A percentile compares a stretch with the other conserved stretches of the same genome.
Evolutionary conservation across 345 rosid genomes (phyloP).

Genomic region (Hibiscus trionum): DNA sequence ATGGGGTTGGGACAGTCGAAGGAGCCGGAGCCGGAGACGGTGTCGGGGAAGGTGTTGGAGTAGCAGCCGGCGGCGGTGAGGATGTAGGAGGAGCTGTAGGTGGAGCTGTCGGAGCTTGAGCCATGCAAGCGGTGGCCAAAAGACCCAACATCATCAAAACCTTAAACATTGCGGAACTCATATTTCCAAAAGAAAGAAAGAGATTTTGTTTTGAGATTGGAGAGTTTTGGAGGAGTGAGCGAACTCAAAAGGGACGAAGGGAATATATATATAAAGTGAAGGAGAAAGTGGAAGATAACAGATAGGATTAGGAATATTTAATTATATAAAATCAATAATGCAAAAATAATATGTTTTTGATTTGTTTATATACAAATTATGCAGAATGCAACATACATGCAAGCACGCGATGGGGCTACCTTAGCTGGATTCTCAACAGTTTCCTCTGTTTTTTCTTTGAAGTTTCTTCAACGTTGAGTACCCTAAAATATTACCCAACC

Average conservation of each 20-base stretch:
- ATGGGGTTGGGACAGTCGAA: slow-evolving; percentile 37
- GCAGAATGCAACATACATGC: not conserved
- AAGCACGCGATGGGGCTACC: not conserved
- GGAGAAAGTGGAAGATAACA: not conserved
- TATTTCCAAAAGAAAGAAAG: slow-evolving; percentile 9
- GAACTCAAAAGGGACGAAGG: not conserved
- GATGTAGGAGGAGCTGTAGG: slow-evolving; percentile 15
- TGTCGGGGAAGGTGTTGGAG: slow-evolving; percentile 33
- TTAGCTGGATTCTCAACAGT: not conserved
- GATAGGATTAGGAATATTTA: not conserved
- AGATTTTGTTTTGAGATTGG: not conserved
- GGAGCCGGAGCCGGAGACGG: slow-evolving; percentile 20
- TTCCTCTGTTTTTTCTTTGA: slow-evolving; percentile 6
- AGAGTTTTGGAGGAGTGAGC: slow-evolving; percentile 7
- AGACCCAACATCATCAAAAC: slow-evolving; percentile 53
- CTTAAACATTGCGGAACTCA: slow-evolving; percentile 45
- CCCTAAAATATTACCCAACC: not conserved
- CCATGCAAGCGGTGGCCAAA: slow-evolving; percentile 56
- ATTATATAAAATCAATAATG: slow-evolving; percentile 2
- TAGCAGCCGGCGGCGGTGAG: slow-evolving; percentile 21
- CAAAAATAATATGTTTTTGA: slow-evolving; percentile 9
- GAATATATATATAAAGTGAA: slow-evolving; percentile 3
- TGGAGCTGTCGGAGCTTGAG: slow-evolving; percentile 49
- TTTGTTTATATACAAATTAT: not conserved
- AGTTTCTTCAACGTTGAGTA: slow-evolving; percentile 11